Base-by-base conservation (phyloP, 2,329 filamentous ascomycete species). In the Talaromyces sp. region DNA sequence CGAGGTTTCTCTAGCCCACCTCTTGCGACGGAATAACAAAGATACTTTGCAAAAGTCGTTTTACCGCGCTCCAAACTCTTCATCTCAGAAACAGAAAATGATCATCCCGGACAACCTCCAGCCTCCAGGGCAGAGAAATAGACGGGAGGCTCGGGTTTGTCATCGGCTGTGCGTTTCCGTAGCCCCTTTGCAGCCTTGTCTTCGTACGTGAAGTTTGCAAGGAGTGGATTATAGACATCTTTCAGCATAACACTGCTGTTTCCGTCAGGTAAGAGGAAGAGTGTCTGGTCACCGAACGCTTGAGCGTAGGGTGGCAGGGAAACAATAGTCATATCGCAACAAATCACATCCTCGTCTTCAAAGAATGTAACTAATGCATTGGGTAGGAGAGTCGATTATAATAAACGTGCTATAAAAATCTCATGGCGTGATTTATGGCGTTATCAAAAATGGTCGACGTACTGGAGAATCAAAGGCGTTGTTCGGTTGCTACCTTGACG, bases 401-500 rank as follows among this genome's bases (percentile, higher is more conserved):
- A 4, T 19, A 13, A 22, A 54, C 27, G n/a, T 54, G n/a, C 29
- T 19, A 15, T 4, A 31, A 13, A 29, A 22, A 34, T 22, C 1
- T 10, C n/a, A 54, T 34, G 51, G 29, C 51, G 51, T 54, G 27
- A 54, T 53, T n/a, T 36, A 54, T 54, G 51, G 27, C 51, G 51
- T 54, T 54, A 54, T 22, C 27, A 19, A 54, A 51, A 17, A 5
- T 19, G 17, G 27, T 34, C 29, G 8, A 25, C 1, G 29, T 38
- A 31, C 11, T 31, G 2, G 25, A 15, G 15, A 36, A 22, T 8
- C 10, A 15, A 54, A 5, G 10, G 51, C 5, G 53, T 31, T 43
- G 40, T 19, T 43, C 29, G 17, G 17, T 43, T 51, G 25, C 22
- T 25, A 27, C 45, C 1, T 36, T 25, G 10, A 56, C 53, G 53